phyloP scores from a whole-genome alignment of 1,139 yeast genomes.

The Debaryomyces sp. region DNA sequence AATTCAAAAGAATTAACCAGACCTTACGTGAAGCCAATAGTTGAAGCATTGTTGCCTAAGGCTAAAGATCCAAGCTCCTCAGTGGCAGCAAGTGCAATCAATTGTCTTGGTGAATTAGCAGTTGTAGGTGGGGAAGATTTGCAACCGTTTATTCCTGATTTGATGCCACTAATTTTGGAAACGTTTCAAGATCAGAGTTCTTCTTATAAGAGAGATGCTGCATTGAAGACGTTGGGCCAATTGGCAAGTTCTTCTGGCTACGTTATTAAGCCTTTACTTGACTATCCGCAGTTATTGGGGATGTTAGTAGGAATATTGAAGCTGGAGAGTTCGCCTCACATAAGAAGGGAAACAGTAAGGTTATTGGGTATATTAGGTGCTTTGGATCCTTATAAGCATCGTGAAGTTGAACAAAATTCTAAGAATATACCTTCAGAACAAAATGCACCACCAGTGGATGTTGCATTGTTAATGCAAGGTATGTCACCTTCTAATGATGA shows the following conservation, averaged over 20 bases:
- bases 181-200: constrained; percentile 93
- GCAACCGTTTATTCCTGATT: constrained; percentile 65
- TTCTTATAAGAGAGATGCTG: constrained; percentile 83
- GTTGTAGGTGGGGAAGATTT: constrained; percentile 88
- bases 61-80: constrained; percentile 74
- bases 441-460: constrained; percentile 87
- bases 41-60: constrained; percentile 78
- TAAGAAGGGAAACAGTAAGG: constrained; percentile 85
- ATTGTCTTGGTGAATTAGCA: constrained; percentile 88
- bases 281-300: constrained; percentile 86
- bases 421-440: constrained; percentile 70
- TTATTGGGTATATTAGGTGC: constrained; percentile 94
- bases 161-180: constrained; percentile 87
- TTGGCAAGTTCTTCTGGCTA: constrained; percentile 90
- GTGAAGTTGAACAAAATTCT: constrained; percentile 82
- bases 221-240: constrained; percentile 85
- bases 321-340: constrained; percentile 72
- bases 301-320: constrained; percentile 79
- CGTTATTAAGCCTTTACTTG: constrained; percentile 89
- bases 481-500: constrained; percentile 94
- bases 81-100: constrained; percentile 83
- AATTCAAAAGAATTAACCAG: constrained; percentile 79
- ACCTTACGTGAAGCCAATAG: constrained; percentile 88
- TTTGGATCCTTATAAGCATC: constrained; percentile 90
- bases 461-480: constrained; percentile 87